Evolutionary conservation across 176 grass and related monocot species (phyloP).

Genomic region (Eragrostis nindensis): DNA sequence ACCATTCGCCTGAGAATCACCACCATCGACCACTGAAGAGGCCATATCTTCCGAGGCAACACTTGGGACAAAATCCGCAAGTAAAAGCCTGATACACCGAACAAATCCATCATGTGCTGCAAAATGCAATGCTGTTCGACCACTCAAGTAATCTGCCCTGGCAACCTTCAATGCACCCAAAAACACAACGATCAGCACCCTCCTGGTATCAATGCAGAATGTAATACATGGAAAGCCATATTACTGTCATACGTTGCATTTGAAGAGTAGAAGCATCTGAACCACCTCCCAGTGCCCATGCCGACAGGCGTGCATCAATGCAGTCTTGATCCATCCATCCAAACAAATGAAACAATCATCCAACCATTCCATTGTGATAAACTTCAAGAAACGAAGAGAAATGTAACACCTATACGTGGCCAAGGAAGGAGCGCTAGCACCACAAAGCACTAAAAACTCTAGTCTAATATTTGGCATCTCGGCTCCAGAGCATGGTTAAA

Average conservation of each 20-base stretch:
- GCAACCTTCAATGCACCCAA: conserved; percentile 67
- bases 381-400: conserved; percentile 25
- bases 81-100: conserved; percentile 78
- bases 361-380: conserved; percentile 21
- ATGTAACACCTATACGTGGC: background rate
- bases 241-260: conserved; percentile 71
- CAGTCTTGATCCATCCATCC: conserved; percentile 60
- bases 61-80: conserved; percentile 78
- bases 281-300: conserved; percentile 97
- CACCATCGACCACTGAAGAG: conserved; percentile 41
- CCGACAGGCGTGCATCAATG: conserved; percentile 92
- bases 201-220: conserved; percentile 1
- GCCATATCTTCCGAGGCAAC: conserved; percentile 47
- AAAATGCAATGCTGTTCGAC: conserved; percentile 88
- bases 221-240: conserved; percentile 8
- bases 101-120: conserved; percentile 77
- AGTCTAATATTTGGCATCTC: background rate
- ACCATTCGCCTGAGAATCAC: conserved; percentile 43
- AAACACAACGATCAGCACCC: conserved; percentile 31
- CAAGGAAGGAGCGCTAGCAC: background rate
- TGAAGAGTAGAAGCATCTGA: conserved; percentile 88
- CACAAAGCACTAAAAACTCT: background rate
- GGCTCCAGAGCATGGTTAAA: background rate
- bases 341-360: conserved; percentile 38
- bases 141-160: conserved; percentile 82